Percentiles rank a stretch among this genome's conserved stretches.
Conservation (phyloP, 305 asterid species). For the Solanum chacoense region DNA sequence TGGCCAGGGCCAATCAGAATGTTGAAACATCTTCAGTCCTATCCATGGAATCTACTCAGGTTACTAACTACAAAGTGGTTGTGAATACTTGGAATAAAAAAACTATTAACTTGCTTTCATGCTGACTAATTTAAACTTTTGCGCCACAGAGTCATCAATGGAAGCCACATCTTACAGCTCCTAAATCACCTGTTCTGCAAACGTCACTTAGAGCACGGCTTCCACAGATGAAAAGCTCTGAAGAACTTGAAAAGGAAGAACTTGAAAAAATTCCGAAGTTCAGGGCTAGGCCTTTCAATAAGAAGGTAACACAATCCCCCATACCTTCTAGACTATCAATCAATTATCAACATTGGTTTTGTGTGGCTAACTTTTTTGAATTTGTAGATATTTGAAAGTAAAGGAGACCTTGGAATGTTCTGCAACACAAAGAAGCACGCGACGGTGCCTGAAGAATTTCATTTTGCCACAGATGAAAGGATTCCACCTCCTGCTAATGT, state of each 20-base stretch:
- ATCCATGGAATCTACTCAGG: slow-evolving; percentile 52
- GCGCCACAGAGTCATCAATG: slow-evolving; percentile 52
- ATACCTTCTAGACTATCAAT: not conserved
- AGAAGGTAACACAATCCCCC: slow-evolving; percentile 38
- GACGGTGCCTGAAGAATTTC: slow-evolving; percentile 78
- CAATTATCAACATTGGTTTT: not conserved
- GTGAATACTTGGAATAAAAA: not conserved
- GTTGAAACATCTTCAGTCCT: slow-evolving; percentile 62
- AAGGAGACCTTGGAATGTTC: slow-evolving; percentile 82
- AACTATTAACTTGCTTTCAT: not conserved
- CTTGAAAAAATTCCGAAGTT: slow-evolving; percentile 67
- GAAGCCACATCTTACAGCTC: slow-evolving; percentile 70
- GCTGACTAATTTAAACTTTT: not conserved
- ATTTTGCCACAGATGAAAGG: slow-evolving; percentile 76
- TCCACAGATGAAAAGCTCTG: slow-evolving; percentile 52
- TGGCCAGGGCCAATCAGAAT: slow-evolving; percentile 65
- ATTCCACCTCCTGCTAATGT: slow-evolving; percentile 66
- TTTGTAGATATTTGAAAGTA: slow-evolving; percentile 80
- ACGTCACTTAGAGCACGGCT: slow-evolving; percentile 84
- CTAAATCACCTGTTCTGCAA: slow-evolving; percentile 75
- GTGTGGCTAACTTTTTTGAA: not conserved
- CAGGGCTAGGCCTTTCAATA: slow-evolving; percentile 88
- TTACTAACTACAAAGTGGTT: slow-evolving; percentile 13
- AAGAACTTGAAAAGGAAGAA: slow-evolving; percentile 64
- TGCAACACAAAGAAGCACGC: slow-evolving; percentile 65